Evolutionary conservation across 768 basidiomycete species (phyloP).

Genomic region (Leccinum aurantiacum): DNA sequence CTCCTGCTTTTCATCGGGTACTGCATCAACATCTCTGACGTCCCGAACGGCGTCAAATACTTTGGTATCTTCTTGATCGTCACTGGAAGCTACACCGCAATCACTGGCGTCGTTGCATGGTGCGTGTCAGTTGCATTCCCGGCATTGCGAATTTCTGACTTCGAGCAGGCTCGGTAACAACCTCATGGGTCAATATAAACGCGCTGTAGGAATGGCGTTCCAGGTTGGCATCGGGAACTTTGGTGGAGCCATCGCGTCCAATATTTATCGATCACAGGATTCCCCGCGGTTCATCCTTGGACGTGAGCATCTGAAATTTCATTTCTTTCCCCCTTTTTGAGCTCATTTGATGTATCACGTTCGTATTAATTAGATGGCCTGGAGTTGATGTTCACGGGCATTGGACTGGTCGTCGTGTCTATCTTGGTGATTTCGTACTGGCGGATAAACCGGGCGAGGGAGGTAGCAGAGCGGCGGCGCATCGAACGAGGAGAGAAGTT

Average conservation of each 20-base stretch:
- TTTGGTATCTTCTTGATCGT: conserved; percentile 73
- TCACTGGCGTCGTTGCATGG: conserved; percentile 66
- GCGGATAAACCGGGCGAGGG: conserved; percentile 56
- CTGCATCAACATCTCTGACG: conserved; percentile 59
- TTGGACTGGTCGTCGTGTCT: conserved; percentile 56
- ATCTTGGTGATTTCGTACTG: conserved; percentile 49
- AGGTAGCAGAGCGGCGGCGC: conserved; percentile 24
- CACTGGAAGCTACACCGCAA: conserved; percentile 53
- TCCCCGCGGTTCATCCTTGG: conserved; percentile 61
- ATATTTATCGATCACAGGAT: conserved; percentile 60
- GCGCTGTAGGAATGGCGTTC: conserved; percentile 63
- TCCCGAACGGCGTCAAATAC: conserved; percentile 57
- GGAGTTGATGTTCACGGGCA: conserved; percentile 67
- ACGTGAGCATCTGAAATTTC: conserved; percentile 39
- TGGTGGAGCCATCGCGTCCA: conserved; percentile 60
- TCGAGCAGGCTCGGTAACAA: conserved; percentile 50
- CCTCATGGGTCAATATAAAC: conserved; percentile 67
- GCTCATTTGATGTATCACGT: background rate
- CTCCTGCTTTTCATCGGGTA: conserved; percentile 57
- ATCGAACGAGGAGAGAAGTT: conserved; percentile 21
- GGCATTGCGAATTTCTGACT: background rate
- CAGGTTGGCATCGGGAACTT: conserved; percentile 57
- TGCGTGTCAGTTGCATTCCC: conserved; percentile 29
- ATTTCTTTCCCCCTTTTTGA: background rate
- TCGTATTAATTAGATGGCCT: conserved; percentile 44